Conservation (phyloP, 352 stramenopile genomes). For the Phytophthora pistaciae region DNA sequence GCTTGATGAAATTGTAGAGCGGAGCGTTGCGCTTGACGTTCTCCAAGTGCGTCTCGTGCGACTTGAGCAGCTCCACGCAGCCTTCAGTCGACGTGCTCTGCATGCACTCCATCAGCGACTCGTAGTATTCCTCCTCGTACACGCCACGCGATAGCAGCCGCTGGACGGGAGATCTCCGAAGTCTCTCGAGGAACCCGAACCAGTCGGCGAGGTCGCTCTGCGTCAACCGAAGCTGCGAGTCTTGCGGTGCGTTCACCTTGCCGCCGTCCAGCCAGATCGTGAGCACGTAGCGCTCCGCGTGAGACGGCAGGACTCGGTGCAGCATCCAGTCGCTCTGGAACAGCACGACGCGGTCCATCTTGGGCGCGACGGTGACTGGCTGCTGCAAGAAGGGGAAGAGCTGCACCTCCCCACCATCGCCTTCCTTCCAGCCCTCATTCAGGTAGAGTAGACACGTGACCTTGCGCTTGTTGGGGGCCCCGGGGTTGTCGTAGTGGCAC, state of each 20-base stretch:
- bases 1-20: conserved; percentile 58
- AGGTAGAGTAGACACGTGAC: conserved; percentile 86
- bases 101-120: conserved; percentile 82
- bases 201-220: conserved; percentile 69
- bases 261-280: conserved; percentile 73
- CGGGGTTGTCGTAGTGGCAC: conserved; percentile 88
- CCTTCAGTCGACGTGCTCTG: conserved; percentile 53
- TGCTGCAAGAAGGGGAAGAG: conserved; percentile 76
- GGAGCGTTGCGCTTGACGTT: conserved; percentile 56
- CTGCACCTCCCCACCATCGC: conserved; percentile 79
- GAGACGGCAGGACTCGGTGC: conserved; percentile 70
- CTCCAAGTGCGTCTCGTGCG: conserved; percentile 70
- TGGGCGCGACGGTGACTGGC: conserved; percentile 65
- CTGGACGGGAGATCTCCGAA: conserved; percentile 71
- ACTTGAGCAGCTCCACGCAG: conserved; percentile 69
- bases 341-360: conserved; percentile 79
- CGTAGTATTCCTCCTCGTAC: conserved; percentile 79
- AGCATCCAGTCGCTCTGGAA: conserved; percentile 81
- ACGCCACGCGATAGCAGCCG: conserved; percentile 78
- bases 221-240: conserved; percentile 73
- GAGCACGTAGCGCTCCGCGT: conserved; percentile 64
- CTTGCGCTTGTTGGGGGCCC: conserved; percentile 78
- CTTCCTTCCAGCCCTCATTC: conserved; percentile 72
- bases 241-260: conserved; percentile 59
- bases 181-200: conserved; percentile 68